Evolutionary conservation across 495 filamentous ascomycete genomes (phyloP), one percentile per base, ranked within the genome.

Genomic region (Neurospora cerealis): DNA sequence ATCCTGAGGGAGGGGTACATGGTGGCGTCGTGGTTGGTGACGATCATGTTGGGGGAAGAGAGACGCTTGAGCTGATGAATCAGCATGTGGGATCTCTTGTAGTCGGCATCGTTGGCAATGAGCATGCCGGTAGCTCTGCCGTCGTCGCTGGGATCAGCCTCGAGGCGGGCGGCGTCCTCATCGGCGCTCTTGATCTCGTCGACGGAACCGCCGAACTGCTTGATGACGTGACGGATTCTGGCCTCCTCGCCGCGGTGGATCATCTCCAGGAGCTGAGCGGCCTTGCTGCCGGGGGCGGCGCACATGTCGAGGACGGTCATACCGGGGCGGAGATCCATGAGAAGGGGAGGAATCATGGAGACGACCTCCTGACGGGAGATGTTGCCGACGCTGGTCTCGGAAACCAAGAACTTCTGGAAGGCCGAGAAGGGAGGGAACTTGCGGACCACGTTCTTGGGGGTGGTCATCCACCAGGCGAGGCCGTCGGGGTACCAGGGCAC

Each of bases 401-500:
- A 95, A 32, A 99, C 96, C n/a, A 99, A 85, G 86, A 97, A 99
- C 80, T 96, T 96, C 82, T 99, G 96, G 82, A 99, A 98, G 19
- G 91, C 91, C 66, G 93, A 89, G 80, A 99, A 99, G 3, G 96
- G 96, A 7, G 92, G 88, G 80, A 96, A 96, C 74, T 93, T 93
- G 72, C 96, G 91, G 76, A 98, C 86, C 72, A 97, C 91, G 73
- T 96, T 91, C 85, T 98, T 98, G 21, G 96, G 93, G 8, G 94
- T 97, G 28, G 93, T 97, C 93, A 98, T 97, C 73, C 88, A 91
- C 92, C 95, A 99, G 28, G 95, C 96, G 73, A 98, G 89, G 75
- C 91, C 87, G 76, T 98, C 94, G 21, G 96, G 96, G 81, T 95
- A 98, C 93, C 94, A 98, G 9, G 89, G 85, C 19, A 99, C 91